Evolutionary conservation across 2,329 filamentous ascomycete species (phyloP).

Genomic region (Phaeomoniella chlamydospora): DNA sequence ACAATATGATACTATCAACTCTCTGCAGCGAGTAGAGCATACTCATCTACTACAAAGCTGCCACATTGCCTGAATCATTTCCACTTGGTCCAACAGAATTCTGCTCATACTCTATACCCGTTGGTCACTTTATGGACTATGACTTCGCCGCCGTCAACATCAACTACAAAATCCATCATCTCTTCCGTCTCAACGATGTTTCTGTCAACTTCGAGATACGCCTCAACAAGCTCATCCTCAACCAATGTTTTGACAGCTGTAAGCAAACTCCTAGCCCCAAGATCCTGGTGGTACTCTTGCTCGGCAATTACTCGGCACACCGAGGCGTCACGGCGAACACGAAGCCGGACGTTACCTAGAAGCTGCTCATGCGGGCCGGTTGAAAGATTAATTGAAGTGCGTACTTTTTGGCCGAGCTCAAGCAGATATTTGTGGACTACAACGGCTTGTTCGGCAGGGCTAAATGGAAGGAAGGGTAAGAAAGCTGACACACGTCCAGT

Average conservation of each 20-base stretch:
- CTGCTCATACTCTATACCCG: too few relatives aligned
- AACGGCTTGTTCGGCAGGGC: slow-evolving; percentile 22
- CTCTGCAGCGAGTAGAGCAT: too few relatives aligned
- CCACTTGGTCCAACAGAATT: too few relatives aligned
- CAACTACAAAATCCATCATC: slow-evolving; percentile 9
- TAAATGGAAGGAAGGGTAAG: slow-evolving; percentile 29
- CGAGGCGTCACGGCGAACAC: slow-evolving; percentile 14
- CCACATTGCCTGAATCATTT: too few relatives aligned
- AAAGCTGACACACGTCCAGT: slow-evolving; percentile 26
- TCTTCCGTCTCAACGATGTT: slow-evolving; percentile 13
- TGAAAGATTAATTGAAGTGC: slow-evolving; percentile 29
- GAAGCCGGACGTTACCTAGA: slow-evolving; percentile 19
- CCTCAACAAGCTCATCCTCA: slow-evolving; percentile 11
- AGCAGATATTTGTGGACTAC: slow-evolving; percentile 28
- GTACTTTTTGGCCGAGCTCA: slow-evolving; percentile 7
- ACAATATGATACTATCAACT: too few relatives aligned
- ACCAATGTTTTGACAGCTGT: slow-evolving; percentile 13
- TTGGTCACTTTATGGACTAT: too few relatives aligned
- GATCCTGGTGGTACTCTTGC: slow-evolving; percentile 16
- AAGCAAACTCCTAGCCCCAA: slow-evolving; percentile 19
- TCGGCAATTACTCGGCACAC: slow-evolving; percentile 17
- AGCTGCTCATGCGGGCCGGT: slow-evolving; percentile 29
- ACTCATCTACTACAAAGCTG: too few relatives aligned
- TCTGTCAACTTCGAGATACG: slow-evolving; percentile 16
- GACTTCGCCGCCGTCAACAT: slow-evolving; percentile 7